phyloP scores from a whole-genome alignment of 2,329 filamentous ascomycete genomes.

The Pestalotiopsis sp. region DNA sequence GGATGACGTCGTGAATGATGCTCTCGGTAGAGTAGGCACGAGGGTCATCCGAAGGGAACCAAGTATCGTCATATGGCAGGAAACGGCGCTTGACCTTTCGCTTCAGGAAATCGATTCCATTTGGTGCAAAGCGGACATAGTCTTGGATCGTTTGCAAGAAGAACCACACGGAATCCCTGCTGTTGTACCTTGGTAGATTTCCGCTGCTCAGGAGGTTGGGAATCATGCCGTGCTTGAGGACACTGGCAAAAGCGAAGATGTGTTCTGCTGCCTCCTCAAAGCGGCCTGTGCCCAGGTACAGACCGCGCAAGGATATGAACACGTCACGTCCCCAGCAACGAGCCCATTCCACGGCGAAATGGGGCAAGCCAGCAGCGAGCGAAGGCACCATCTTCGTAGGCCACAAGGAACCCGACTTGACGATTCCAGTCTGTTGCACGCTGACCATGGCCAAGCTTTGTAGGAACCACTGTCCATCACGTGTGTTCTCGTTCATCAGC shows the following conservation, averaged over 20 bases:
- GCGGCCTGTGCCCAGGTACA: slow-evolving; percentile 89
- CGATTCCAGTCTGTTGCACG: slow-evolving; percentile 84
- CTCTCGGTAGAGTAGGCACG: slow-evolving; percentile 85
- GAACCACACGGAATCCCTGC: slow-evolving; percentile 96
- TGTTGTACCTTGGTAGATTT: slow-evolving; percentile 88
- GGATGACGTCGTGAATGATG: slow-evolving; percentile 85
- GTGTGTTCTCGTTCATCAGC: slow-evolving; percentile 77
- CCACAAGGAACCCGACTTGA: slow-evolving; percentile 89
- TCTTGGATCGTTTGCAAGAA: slow-evolving; percentile 96
- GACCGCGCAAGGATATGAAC: slow-evolving; percentile 90
- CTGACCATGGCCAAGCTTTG: slow-evolving; percentile 90
- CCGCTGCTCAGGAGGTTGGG: slow-evolving; percentile 90
- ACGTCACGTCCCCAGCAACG: slow-evolving; percentile 97
- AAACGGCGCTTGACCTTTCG: slow-evolving; percentile 83
- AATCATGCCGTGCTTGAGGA: slow-evolving; percentile 98
- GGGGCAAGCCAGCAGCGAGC: slow-evolving; percentile 88
- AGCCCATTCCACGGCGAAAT: slow-evolving; percentile 93
- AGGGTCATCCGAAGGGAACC: slow-evolving; percentile 80
- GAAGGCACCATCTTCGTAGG: slow-evolving; percentile 83
- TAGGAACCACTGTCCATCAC: slow-evolving; percentile 83
- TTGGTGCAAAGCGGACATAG: slow-evolving; percentile 79
- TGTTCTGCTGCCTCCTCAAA: slow-evolving; percentile 91
- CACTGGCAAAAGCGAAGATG: slow-evolving; percentile 91
- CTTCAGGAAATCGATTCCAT: slow-evolving; percentile 73
- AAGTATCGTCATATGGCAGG: slow-evolving; percentile 92